Base-by-base conservation (phyloP, 2,329 filamentous ascomycete species). In the Myriosclerotinia scirpicola region DNA sequence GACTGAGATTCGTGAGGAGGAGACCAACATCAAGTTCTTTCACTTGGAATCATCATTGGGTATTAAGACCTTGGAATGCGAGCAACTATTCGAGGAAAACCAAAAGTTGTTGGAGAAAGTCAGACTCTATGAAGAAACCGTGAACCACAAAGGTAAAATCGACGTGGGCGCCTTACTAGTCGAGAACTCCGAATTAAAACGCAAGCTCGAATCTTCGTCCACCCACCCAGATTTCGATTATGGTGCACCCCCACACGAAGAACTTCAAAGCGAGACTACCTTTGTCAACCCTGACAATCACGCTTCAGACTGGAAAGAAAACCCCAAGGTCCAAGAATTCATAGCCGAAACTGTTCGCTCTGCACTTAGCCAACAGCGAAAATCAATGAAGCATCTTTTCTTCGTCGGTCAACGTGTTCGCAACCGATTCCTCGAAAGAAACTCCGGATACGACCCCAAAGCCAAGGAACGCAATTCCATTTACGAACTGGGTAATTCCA, bases 351-450 rank as follows among this genome's bases (percentile, higher is more conserved):
- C 55, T 38, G 63, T 65, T 26, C 55, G 56, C 34, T 58, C 63
- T 50, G 54, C 63, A 14, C 56, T 65, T 8, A 60, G 36, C 36
- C 34, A 58, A 40, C 63, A 65, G 36, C 63, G 63, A 34, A 65
- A 65, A 34, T 65, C 64, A 11, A 65, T 65, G 64, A 65, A 65
- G 14, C 64, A 65, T 36, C 54, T 65, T 14, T 65, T 65, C 36
- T 65, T 65, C 38, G 64, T 65, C 30, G 64, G 64, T 5, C 64
- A 65, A 22, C 64, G 64, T 14, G 64, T 65, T n/a, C 64, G 64
- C 6, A 65, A 65, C 20, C 54, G 64, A 34, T 65, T 65, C 36
- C 40, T 65, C 8, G 64, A 65, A 9, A 42, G 64, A 44, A 65
- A 65, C n/a, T 65, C 54, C n/a, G 26, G 30, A 34, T 34, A 40